Conservation (phyloP, 192 early-diverging fungal genomes). For the Coemansia sp. region DNA sequence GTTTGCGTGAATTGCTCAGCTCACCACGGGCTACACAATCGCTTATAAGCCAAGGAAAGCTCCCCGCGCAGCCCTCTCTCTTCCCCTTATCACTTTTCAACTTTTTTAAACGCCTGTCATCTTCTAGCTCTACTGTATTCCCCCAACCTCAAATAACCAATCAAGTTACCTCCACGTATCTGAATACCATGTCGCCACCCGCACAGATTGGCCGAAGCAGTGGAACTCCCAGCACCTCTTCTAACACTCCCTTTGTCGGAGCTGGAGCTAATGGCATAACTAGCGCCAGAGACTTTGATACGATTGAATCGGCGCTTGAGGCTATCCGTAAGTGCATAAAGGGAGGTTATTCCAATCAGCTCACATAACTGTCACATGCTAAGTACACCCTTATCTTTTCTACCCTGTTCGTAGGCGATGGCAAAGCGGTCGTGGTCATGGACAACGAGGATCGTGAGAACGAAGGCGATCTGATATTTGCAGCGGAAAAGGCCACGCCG, state of each 20-base stretch:
- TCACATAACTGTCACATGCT: background rate
- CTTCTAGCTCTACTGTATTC: background rate
- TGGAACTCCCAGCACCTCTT: background rate
- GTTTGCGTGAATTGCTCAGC: background rate
- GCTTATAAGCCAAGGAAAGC: background rate
- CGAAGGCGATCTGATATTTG: conserved; percentile 98
- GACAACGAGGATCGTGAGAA: conserved; percentile 99
- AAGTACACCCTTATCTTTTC: background rate
- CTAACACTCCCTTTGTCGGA: background rate
- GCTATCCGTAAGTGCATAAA: conserved; percentile 45
- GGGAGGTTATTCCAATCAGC: background rate
- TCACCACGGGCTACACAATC: too few relatives aligned
- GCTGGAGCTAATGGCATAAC: background rate
- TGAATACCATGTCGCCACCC: background rate
- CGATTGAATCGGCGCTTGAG: conserved; percentile 40
- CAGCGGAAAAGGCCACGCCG: conserved; percentile 90
- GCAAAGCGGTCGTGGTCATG: conserved; percentile 89
- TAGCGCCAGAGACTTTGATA: conserved; percentile 26
- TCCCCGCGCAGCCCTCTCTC: background rate
- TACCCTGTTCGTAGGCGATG: conserved; percentile 57
- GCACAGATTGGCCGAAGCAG: conserved; percentile 1
- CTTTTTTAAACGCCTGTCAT: background rate
- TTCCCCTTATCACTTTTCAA: background rate
- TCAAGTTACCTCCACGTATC: background rate
- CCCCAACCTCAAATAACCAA: conserved; percentile 3